Base-by-base conservation (phyloP, 768 basidiomycete genomes). In the Austroboletus festivus region DNA sequence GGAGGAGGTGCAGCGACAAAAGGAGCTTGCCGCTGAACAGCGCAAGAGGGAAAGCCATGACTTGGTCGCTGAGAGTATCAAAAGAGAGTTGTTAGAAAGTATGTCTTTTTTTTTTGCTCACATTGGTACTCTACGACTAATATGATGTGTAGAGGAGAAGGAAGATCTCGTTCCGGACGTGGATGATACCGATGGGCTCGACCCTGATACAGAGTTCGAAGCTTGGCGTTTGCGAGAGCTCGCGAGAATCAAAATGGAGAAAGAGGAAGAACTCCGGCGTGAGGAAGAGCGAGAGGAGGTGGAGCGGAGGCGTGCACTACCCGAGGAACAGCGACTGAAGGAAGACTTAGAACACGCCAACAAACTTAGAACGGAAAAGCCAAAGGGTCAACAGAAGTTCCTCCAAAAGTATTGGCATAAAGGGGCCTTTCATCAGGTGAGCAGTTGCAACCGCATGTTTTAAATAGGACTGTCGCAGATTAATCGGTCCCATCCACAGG, bases 361-460 rank as follows among this genome's bases (percentile, higher is more conserved):
- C 49, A 83, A 89, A 65, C 71, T 80, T 26, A 77, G 96, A 47
- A 85, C 86, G 46, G 90, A 89, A 46, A 95, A 94, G 69, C 89
- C 90, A 1, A 89, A 96, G 63, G 92, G 90, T 3, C 79, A 89
- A 53, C 89, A 93, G 64, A 89, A 83, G 62, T 98, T 98, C 71
- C 68, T 98, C 53, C 93, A 98, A 67, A 98, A 96, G 70, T 99
- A 96, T 66, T 98, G 93, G 84, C 96, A 99, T 74, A 97, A 95
- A 70, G 96, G 96, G 59, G 96, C 95, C 51, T 99, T 98, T 76
- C 93, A 96, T 67, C 91, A 94, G 80, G 93, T 89, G 50, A 26
- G 77, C 62, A 11, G 35, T 38, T 51, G 37, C 18, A 13, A 31
- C 11, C 5, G 48, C 22, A 44, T 34, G 37, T 38, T 31, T n/a